These are phyloP conservation scores for Pythium folliculosum DNA, from an alignment of 352 stramenopile species.

Conservation along the genomic window DNA sequence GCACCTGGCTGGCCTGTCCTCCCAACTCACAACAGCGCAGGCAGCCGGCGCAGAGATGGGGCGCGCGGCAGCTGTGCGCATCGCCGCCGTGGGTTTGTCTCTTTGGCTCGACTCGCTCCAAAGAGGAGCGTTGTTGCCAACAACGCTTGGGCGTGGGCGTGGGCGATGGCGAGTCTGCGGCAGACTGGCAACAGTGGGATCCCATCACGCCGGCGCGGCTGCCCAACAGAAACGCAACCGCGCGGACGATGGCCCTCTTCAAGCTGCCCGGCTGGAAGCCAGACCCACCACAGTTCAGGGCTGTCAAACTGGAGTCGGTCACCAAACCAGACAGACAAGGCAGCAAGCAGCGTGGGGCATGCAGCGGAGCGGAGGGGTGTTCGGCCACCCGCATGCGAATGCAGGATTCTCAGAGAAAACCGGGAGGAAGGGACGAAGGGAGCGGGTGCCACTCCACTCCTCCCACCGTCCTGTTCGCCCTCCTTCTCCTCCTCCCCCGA, in stretches of 20 bases:
- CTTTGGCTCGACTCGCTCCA: too few species aligned
- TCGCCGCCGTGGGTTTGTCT: neutral
- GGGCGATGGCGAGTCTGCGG: too few species aligned
- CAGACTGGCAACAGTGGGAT: constrained; percentile 28
- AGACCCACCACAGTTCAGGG: neutral
- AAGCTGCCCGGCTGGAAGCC: constrained; percentile 18
- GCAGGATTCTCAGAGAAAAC: neutral
- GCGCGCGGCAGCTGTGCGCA: constrained; percentile 6
- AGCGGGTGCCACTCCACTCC: too few species aligned
- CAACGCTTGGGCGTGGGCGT: constrained; percentile 2
- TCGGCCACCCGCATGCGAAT: too few species aligned
- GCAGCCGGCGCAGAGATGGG: constrained; percentile 14
- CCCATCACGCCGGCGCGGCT: constrained; percentile 5
- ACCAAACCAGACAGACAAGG: neutral
- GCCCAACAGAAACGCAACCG: constrained; percentile 20
- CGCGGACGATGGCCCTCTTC: constrained; percentile 6
- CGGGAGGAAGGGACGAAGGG: too few species aligned
- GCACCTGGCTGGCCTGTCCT: neutral
- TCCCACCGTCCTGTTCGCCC: too few species aligned
- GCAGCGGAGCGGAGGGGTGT: too few species aligned
- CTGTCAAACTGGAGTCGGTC: neutral
- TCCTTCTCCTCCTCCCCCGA: too few species aligned
- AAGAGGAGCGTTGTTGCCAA: too few species aligned
- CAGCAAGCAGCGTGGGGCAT: too few species aligned
- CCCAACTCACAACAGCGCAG: constrained; percentile 4